Evolutionary conservation across 768 basidiomycete genomes (phyloP).

Genomic region (Mycena leptocephala): DNA sequence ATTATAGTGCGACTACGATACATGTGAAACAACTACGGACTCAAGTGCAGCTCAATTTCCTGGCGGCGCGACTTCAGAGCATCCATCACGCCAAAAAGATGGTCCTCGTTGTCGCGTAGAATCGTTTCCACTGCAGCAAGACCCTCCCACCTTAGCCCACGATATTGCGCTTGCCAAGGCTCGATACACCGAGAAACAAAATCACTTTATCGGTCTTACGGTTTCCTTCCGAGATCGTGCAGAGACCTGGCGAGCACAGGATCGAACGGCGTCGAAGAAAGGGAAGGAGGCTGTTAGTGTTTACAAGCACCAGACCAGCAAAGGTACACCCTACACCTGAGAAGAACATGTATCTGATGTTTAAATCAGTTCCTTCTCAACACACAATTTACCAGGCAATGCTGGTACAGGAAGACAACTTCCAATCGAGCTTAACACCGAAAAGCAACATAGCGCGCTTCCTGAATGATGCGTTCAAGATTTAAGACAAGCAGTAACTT

Average conservation of each 20-base stretch:
- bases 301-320: neutral
- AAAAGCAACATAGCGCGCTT: no score
- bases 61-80: no score
- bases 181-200: neutral
- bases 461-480: no score
- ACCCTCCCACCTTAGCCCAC: neutral
- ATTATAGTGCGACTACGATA: no score
- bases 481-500: no score
- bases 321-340: neutral
- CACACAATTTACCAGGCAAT: neutral
- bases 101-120: no score
- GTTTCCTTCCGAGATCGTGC: neutral
- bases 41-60: no score
- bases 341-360: neutral
- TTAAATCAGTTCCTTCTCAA: neutral
- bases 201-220: neutral
- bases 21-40: no score
- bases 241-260: neutral
- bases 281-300: neutral
- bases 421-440: no score
- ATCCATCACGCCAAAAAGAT: no score
- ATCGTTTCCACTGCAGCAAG: no score
- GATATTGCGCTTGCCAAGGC: neutral
- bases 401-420: neutral
- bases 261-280: neutral